These are phyloP conservation scores for Neofusicoccum umdonicola DNA, from an alignment of 2,329 filamentous ascomycete species.

Conservation along the genomic window DNA sequence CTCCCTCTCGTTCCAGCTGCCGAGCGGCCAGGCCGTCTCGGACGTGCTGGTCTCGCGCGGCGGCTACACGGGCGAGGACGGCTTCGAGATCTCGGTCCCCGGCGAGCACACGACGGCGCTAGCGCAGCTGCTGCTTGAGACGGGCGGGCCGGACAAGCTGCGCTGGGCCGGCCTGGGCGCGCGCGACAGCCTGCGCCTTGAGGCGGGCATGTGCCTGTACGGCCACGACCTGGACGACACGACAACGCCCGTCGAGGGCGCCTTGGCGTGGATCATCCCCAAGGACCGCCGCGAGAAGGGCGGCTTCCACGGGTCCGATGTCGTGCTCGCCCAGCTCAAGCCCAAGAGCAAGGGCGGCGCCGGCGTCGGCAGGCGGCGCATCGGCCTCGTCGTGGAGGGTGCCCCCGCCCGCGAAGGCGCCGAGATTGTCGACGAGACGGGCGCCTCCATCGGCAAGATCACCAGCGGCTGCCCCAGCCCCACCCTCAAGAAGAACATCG, in stretches of 20 bases:
- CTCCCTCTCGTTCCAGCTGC: slow-evolving; percentile 62
- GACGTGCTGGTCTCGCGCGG: slow-evolving; percentile 75
- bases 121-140: slow-evolving; percentile 66
- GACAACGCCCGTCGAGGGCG: slow-evolving; percentile 66
- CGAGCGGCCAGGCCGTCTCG: slow-evolving; percentile 49
- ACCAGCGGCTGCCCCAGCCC: slow-evolving; percentile 92
- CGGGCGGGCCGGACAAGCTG: slow-evolving; percentile 59
- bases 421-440: slow-evolving; percentile 64
- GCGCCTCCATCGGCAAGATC: slow-evolving; percentile 70
- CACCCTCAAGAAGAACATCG: slow-evolving; percentile 82
- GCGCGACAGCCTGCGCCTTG: slow-evolving; percentile 85
- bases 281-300: slow-evolving; percentile 68
- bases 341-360: slow-evolving; percentile 68
- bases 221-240: slow-evolving; percentile 91
- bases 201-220: slow-evolving; percentile 99
- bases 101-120: slow-evolving; percentile 63
- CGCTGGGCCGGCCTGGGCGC: slow-evolving; percentile 86
- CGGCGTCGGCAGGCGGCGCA: slow-evolving; percentile 68
- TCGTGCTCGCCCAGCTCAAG: slow-evolving; percentile 74
- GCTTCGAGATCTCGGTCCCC: slow-evolving; percentile 91
- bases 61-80: slow-evolving; percentile 97
- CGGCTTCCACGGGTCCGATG: slow-evolving; percentile 81
- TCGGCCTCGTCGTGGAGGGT: slow-evolving; percentile 80
- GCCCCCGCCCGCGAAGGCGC: slow-evolving; percentile 88
- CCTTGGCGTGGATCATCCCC: slow-evolving; percentile 77